Base-by-base conservation (phyloP, 2,329 filamentous ascomycete species). In the Nothopassalora personata region DNA sequence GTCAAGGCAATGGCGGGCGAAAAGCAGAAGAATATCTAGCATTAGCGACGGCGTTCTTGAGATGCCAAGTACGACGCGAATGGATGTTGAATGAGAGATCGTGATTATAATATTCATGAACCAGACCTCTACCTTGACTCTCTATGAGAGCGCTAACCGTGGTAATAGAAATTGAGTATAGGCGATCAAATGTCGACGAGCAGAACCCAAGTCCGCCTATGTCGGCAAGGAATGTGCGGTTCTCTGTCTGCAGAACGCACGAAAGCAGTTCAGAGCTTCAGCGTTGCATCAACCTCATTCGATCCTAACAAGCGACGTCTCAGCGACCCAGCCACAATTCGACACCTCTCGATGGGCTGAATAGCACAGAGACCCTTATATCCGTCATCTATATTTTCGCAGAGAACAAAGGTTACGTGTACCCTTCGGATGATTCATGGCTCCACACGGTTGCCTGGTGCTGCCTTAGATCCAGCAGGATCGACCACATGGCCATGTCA, bases 21-120 rank as follows among this genome's bases (percentile, higher is more conserved):
- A 58, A 28, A 53, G 50, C 28, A 23, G 43, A 33, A 50, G 47
- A 47, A 5, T 15, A 50, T 43, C 54, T 46, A 59, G 59, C 61
- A 61, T 56, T 57, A 59, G 59, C 59, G 60, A 60, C 36, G 56
- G 61, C 60, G 58, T 64, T 56, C 45, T 55, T 31, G 53, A 52
- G n/a, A 52, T 31, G 49, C 50, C 52, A 57, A 57, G 61, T 60
- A 57, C 49, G 57, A 59, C 45, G 53, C 49, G 39, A 56, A 57
- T 49, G 39, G 39, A n/a, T n/a, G 39, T n/a, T 4, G 39, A 43
- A 18, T n/a, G n/a, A 15, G 39, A 43, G 13, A n/a, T 43, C 39
- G 15, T 18, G 31, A 11, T 9, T 34, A 9, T 8, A 34, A 34
- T 34, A 11, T 34, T 34, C 31, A 34, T 11, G 11, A 8, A 34